These are phyloP conservation scores for Platismatia glauca DNA, from an alignment of 495 filamentous ascomycete genomes.

Conservation along the genomic window DNA sequence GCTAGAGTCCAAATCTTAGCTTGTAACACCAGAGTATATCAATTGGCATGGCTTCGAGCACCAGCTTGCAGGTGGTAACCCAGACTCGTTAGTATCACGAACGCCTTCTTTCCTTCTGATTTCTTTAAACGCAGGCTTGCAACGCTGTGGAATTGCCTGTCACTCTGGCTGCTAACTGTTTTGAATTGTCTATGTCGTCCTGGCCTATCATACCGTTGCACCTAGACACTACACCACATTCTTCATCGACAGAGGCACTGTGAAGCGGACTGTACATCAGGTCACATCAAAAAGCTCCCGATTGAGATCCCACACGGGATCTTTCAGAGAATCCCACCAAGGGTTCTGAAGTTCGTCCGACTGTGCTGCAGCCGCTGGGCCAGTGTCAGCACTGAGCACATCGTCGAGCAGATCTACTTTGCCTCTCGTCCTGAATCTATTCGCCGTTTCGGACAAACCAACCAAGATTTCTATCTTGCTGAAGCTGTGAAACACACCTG, in stretches of 20 bases:
- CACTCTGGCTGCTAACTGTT: neutral
- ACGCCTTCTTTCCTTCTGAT: neutral
- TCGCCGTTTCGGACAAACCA: neutral
- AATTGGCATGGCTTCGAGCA: neutral
- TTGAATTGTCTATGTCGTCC: neutral
- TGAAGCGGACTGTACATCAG: neutral
- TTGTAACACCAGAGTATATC: neutral
- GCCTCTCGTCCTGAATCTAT: neutral
- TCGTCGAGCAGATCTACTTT: slow-evolving; percentile 1
- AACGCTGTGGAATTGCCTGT: neutral
- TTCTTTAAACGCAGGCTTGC: neutral
- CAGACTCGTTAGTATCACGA: neutral
- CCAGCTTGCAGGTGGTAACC: neutral
- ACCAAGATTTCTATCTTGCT: neutral
- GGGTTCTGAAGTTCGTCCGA: neutral
- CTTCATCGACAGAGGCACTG: neutral
- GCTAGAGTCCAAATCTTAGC: neutral
- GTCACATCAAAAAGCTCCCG: neutral
- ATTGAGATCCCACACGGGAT: neutral
- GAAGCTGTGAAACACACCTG: neutral
- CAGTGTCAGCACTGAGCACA: neutral
- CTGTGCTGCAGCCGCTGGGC: neutral
- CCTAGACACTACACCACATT: neutral
- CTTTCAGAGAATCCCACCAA: neutral
- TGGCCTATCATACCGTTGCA: neutral